A percentile compares a stretch with the other conserved stretches of the same genome.
These are phyloP conservation scores for Canna indica DNA, from an alignment of 176 grass and related monocot genomes.

Conservation along the genomic window DNA sequence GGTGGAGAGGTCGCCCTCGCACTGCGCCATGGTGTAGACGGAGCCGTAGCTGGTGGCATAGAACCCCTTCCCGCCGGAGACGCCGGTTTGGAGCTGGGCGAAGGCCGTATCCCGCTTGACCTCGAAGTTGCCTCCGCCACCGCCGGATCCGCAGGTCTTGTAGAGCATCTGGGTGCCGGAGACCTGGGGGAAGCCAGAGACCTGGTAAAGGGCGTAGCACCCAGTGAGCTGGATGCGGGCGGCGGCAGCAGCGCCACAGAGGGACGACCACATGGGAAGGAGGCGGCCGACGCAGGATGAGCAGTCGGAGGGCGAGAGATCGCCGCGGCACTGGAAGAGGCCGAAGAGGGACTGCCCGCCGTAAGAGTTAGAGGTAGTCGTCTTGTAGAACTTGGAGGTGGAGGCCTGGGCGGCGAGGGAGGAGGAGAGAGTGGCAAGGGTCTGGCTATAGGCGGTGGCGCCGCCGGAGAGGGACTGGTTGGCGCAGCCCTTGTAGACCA, in stretches of 20 bases:
- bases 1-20: conserved; percentile 82
- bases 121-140: conserved; percentile 50
- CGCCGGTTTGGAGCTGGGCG: conserved; percentile 47
- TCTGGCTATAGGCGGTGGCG: conserved; percentile 1
- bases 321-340: conserved; percentile 91
- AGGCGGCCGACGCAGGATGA: conserved; percentile 59
- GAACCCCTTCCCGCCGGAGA: conserved; percentile 42
- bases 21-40: conserved; percentile 89
- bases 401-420: conserved; percentile 42
- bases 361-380: conserved; percentile 30
- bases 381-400: conserved; percentile 83
- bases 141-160: conserved; percentile 71
- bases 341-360: conserved; percentile 43
- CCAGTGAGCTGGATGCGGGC: conserved; percentile 76
- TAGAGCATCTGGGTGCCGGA: conserved; percentile 83
- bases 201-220: conserved; percentile 73
- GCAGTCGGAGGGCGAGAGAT: conserved; percentile 64
- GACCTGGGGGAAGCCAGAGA: conserved; percentile 87
- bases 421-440: conserved; percentile 35
- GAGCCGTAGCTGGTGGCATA: conserved; percentile 66
- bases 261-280: conserved; percentile 45
- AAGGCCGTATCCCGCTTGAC: conserved; percentile 68
- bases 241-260: conserved; percentile 64
- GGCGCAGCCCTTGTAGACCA: conserved; percentile 95
- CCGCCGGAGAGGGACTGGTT: conserved; percentile 55